Evolutionary conservation across 805 yeast species (phyloP).

Genomic region (Scheffersomyces stipitis): DNA sequence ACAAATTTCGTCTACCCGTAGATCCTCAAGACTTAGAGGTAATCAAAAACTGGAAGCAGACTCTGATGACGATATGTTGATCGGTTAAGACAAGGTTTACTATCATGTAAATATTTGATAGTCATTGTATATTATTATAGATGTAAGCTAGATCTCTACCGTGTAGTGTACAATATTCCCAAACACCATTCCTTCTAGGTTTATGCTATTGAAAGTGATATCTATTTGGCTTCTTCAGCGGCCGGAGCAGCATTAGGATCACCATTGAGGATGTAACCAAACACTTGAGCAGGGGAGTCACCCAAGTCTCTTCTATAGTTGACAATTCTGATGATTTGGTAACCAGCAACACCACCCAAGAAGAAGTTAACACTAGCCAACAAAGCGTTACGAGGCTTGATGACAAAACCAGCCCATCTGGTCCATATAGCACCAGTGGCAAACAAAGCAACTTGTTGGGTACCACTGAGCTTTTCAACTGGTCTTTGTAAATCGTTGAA

Average conservation of each 20-base stretch:
- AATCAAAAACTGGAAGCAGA: conserved; percentile 1
- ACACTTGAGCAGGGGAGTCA: conserved; percentile 55
- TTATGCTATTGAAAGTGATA: no score
- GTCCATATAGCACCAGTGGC: conserved; percentile 98
- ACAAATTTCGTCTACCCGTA: no score
- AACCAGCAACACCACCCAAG: conserved; percentile 85
- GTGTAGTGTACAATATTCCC: no score
- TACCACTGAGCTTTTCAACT: conserved; percentile 85
- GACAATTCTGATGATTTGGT: conserved; percentile 72
- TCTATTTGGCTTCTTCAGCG: no score
- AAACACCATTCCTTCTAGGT: no score
- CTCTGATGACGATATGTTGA: conserved; percentile 9
- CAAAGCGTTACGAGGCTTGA: conserved; percentile 80
- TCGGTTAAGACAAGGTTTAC: no score
- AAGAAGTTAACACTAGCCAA: conserved; percentile 94
- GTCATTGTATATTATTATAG: no score
- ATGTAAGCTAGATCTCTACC: no score
- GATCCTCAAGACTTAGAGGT: conserved; percentile 1
- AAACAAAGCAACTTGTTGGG: conserved; percentile 81
- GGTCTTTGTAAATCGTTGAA: conserved; percentile 85
- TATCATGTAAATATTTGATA: no score
- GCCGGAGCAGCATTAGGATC: conserved; percentile 5
- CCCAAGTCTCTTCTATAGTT: conserved; percentile 66
- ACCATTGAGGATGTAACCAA: conserved; percentile 61
- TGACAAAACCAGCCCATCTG: conserved; percentile 90